A percentile compares a stretch with the other conserved stretches of the same genome.
Evolutionary conservation across 371 early-diverging fungal species (phyloP).

Genomic region (Rhizoclosmatium hyalinum): DNA sequence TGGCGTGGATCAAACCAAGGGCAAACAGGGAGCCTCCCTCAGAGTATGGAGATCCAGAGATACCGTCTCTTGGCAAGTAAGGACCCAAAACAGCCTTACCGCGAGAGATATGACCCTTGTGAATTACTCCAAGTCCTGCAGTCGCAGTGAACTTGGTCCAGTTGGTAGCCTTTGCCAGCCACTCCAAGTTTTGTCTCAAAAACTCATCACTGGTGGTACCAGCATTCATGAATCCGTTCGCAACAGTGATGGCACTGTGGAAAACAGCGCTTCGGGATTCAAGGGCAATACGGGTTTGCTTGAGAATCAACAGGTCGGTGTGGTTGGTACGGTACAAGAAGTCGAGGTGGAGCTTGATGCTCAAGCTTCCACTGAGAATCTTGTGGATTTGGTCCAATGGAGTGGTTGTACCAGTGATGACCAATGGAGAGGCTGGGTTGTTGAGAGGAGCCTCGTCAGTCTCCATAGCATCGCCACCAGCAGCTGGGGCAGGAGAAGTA

Average conservation of each 20-base stretch:
- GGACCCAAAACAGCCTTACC: conserved; percentile 85
- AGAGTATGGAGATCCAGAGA: conserved; percentile 82
- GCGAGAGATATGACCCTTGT: conserved; percentile 94
- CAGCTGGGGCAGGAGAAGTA: conserved; percentile 32
- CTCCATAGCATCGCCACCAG: conserved; percentile 57
- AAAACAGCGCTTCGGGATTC: conserved; percentile 92
- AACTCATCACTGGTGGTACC: conserved; percentile 99
- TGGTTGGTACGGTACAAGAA: conserved; percentile 94
- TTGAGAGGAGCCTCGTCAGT: conserved; percentile 45
- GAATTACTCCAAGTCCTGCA: conserved; percentile 98
- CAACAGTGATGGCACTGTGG: conserved; percentile 95
- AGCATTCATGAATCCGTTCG: conserved; percentile 97
- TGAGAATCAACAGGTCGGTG: conserved; percentile 90
- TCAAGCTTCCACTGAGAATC: conserved; percentile 87
- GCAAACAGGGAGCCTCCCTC: conserved; percentile 99
- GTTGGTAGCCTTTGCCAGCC: conserved; percentile 96
- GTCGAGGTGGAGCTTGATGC: conserved; percentile 90
- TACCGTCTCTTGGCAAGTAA: conserved; percentile 93
- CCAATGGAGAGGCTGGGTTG: conserved; percentile 28
- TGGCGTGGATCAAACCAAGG: conserved; percentile 96
- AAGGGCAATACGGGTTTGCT: conserved; percentile 87
- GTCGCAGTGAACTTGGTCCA: conserved; percentile 99
- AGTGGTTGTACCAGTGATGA: conserved; percentile 1
- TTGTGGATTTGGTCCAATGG: conserved; percentile 65
- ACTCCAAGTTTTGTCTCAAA: conserved; percentile 96